Evolutionary conservation across 805 yeast species (phyloP).

Genomic region (Ogataea pini): DNA sequence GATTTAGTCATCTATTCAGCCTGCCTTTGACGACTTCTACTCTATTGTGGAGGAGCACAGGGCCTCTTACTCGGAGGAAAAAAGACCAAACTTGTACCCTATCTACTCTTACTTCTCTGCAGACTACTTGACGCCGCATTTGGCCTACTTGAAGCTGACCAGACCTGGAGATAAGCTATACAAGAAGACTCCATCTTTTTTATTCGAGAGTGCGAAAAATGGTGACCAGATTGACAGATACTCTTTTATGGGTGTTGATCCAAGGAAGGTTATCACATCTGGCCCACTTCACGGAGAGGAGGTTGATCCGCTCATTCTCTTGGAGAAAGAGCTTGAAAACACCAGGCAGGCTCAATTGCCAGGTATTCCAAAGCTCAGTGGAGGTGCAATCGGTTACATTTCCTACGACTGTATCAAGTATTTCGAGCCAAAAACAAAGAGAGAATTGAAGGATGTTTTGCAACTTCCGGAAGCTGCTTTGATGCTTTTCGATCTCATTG

Average conservation of each 20-base stretch:
- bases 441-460: constrained; percentile 73
- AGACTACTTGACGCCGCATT: constrained; percentile 83
- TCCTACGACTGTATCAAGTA: constrained; percentile 96
- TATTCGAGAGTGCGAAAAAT: constrained; percentile 85
- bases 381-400: constrained; percentile 96
- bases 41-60: constrained; percentile 42
- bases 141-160: constrained; percentile 84
- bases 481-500: constrained; percentile 87
- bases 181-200: constrained; percentile 64
- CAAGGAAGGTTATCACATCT: constrained; percentile 78
- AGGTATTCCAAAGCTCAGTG: constrained; percentile 80
- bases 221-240: constrained; percentile 89
- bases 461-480: constrained; percentile 88
- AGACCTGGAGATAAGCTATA: constrained; percentile 55
- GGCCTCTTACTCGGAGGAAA: constrained; percentile 20
- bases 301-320: constrained; percentile 74
- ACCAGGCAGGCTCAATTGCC: constrained; percentile 75
- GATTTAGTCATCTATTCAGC: constrained; percentile 45
- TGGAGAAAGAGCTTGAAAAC: constrained; percentile 71
- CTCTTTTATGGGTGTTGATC: constrained; percentile 87
- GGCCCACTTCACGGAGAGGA: constrained; percentile 68
- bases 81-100: constrained; percentile 72
- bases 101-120: constrained; percentile 72
- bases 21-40: constrained; percentile 47
- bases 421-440: constrained; percentile 88